Evolutionary conservation across 805 yeast species (phyloP), one percentile per base, ranked within the genome.

Genomic region (Deakozyma indianensis): DNA sequence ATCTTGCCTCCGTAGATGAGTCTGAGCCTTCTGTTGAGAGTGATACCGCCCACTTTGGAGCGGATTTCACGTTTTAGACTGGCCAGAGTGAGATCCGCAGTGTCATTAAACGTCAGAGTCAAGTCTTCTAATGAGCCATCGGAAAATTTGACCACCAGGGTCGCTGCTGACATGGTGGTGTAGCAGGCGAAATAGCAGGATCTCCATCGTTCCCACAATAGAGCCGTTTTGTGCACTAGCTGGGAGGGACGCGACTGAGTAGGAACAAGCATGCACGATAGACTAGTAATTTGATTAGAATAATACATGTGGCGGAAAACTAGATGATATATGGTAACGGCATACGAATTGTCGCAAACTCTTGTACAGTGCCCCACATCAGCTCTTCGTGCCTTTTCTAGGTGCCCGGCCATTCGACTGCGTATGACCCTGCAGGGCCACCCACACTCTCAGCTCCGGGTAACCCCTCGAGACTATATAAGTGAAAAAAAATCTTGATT

Each of bases 1-100:
- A 83, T 80, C 43, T 75, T 67, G 15, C 94, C 94, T 50, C 74
- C 76, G 56, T 77, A 75, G 27, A 83, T 79, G 48, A 83, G 68
- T 47, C 85, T 69, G 28, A 83, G 65, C 53, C 88, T 62, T 41
- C 72, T 66, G 41, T 68, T 70, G 11, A 59, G 54, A 0, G 66
- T 56, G 21, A 65, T 56, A 1, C 62, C 57, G 7, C 63, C 61
- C 11, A 59, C 55, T 20, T 47, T 45, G 2, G 47, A 44, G 28
- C 83, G 62, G 4, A 77, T 75, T 43, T 60, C 63, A 28, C 58
- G 57, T 47, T 75, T 63, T 15, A 77, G 53, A 51, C 59, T 61
- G 3, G 63, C 50, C 1, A 73, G 67, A 0, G 68, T 60, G 2
- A 69, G 57, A 27, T 60, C 59, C 3, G 56, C 43, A 18, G 68